Evolutionary conservation across 768 basidiomycete genomes (phyloP), one percentile per base, ranked within the genome.

Genomic region (Rhizopogon roseolus): DNA sequence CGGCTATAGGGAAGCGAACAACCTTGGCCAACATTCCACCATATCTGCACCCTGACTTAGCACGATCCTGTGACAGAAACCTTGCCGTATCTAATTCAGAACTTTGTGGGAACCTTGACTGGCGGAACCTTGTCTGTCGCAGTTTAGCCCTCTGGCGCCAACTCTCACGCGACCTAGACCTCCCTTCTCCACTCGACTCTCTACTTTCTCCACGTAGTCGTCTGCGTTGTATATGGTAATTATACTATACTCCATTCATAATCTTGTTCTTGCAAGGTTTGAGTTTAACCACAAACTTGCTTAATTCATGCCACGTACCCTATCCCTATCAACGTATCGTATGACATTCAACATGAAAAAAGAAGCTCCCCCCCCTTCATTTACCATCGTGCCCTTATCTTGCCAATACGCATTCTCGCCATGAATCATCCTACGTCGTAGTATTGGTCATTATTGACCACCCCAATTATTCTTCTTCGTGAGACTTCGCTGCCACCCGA

Each of bases 1-100:
- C 68, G 68, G 55, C 25, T 57, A 55, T 11, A 36, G 43, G 38
- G 49, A 42, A 42, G 42, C 39, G 42, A 48, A 48, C 34, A 48
- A 25, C 5, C 13, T 13, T 7, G 10, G 34, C 7, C 1, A 5
- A 8, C 46, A 48, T 25, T 6, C 2, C 22, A 22, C 2, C 41
- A 41, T 48, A 7, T 36, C 14, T 16, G 19, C 46, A 48, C 46
- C 46, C 46, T 48, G 46, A 48, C 46, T 46, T 36, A 36, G 34
- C 17, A n/a, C 28, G 44, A 45, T 45, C 17, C 19, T 16, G 46
- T 48, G 34, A 48, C 34, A 48, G 46, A 34, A 48, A 48, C 34
- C 46, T 36, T 46, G 29, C 45, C 45, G 45, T 34, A 46, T 46
- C 19, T 14, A 28, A 22, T 36, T 36, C 34, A 36, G 34, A 11